These are phyloP conservation scores for Rhynchospora breviuscula DNA, from an alignment of 176 grass and related monocot genomes.

Conservation along the genomic window DNA sequence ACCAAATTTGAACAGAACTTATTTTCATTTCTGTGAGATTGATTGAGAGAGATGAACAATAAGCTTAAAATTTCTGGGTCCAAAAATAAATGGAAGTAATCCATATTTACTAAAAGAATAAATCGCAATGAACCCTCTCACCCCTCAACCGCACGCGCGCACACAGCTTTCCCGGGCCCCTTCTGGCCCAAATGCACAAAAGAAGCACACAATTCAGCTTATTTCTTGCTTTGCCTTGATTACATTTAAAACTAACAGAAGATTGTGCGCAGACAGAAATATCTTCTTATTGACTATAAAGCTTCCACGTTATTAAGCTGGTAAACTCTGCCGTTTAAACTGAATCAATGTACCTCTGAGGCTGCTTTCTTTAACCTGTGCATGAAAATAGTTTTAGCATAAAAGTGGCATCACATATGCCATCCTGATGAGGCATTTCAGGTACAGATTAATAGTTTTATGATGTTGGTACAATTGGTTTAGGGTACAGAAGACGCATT, in stretches of 20 bases:
- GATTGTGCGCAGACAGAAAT: background rate
- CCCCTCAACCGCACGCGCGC: too few relatives aligned
- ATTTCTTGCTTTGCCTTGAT: background rate
- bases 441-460: background rate
- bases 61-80: background rate
- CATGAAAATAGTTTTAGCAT: conserved; percentile 3
- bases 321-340: conserved; percentile 27
- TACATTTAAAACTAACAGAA: background rate
- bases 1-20: background rate
- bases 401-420: background rate
- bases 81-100: background rate
- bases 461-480: background rate
- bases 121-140: background rate
- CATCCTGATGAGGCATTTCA: background rate
- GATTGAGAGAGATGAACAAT: background rate
- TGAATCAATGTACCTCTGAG: conserved; percentile 60
- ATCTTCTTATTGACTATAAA: background rate
- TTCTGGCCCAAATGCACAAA: background rate
- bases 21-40: background rate
- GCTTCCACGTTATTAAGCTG: background rate
- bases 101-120: conserved; percentile 19
- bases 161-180: background rate
- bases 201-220: background rate
- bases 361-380: conserved; percentile 68
- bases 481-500: background rate